Evolutionary conservation across 2,329 filamentous ascomycete species (phyloP).

Genomic region (Aspergillus pseudoterreus): DNA sequence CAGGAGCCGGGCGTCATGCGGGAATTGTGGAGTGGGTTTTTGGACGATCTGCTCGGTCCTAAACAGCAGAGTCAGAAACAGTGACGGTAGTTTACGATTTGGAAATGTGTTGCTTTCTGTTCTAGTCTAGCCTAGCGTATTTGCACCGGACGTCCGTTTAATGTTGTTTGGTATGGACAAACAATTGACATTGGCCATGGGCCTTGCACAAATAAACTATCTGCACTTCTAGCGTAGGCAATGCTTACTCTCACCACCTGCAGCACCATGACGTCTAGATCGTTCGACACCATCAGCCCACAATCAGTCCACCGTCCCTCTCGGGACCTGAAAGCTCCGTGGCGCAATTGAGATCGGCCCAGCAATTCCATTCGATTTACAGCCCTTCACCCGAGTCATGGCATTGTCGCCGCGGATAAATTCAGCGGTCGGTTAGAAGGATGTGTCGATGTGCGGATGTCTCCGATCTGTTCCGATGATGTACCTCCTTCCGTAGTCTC

Average conservation of each 20-base stretch:
- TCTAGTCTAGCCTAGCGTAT: not conserved
- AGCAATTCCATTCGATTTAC: not conserved
- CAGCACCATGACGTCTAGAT: not conserved
- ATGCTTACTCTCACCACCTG: not conserved
- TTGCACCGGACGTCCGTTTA: not conserved
- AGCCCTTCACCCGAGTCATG: not conserved
- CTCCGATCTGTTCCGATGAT: not conserved
- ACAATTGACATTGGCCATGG: not conserved
- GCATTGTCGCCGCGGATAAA: not conserved
- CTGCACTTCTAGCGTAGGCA: not conserved
- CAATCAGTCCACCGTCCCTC: not conserved
- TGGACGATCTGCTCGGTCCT: conserved; percentile 37
- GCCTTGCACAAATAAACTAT: not conserved
- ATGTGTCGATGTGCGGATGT: too few species aligned
- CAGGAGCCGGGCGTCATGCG: conserved; percentile 27
- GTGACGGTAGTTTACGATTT: not conserved
- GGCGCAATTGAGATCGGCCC: not conserved
- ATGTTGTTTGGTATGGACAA: too few species aligned
- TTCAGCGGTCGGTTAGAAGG: not conserved
- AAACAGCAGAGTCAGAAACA: conserved; percentile 19
- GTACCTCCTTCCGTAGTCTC: not conserved
- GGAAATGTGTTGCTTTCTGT: not conserved
- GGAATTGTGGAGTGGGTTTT: conserved; percentile 35
- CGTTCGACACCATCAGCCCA: not conserved
- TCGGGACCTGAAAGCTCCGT: not conserved